Base-by-base conservation (phyloP, 192 early-diverging fungal species). In the Pilaira anomala region DNA sequence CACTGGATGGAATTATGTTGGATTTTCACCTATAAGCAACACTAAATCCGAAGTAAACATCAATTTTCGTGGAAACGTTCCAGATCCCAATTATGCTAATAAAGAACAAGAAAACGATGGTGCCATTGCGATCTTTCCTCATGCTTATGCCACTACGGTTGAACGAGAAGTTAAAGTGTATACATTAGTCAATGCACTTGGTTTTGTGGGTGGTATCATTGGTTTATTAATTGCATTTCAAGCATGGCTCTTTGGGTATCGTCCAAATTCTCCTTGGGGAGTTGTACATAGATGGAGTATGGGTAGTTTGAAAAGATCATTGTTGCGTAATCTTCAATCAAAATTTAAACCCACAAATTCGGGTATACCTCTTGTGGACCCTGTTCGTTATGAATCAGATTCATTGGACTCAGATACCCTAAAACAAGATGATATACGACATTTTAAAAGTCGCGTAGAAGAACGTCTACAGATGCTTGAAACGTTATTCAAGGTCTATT, bases 1-100 rank as follows among this genome's bases (percentile, higher is more conserved):
- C 22, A 60, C 41, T 42, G 70, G 70, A 18, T 72, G 70, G 70
- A 72, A 72, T 22, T 72, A 63, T 53, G 70, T 72, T 26, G 70
- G 70, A 30, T 72, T 72, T 53, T 49, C 67, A 29, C 64, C 70
- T 48, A 58, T 72, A 2, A 44, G 51, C 55, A 72, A 72, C 48
- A 49, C 50, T 4, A 72, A 64, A 28, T 65, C 70, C 16, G 64
- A 55, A 33, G 51, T 72, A 29, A 48, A 61, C 11, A 72, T 30
- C 51, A 33, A 50, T 4, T 72, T 72, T 59, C 49, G 70, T 44
- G 33, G 39, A 45, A 65, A 67, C 44, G 33, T 51, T 13, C 49
- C 60, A 29, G 67, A 67, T 41, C 70, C 70, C 41, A 66, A 48
- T 13, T 72, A 72, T 56, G 22, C 60, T n/a, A n/a, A n/a, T 5